Percentiles rank a stretch among this genome's conserved stretches.
phyloP scores from a whole-genome alignment of 345 rosid species.

The Aquilaria malaccensis region DNA sequence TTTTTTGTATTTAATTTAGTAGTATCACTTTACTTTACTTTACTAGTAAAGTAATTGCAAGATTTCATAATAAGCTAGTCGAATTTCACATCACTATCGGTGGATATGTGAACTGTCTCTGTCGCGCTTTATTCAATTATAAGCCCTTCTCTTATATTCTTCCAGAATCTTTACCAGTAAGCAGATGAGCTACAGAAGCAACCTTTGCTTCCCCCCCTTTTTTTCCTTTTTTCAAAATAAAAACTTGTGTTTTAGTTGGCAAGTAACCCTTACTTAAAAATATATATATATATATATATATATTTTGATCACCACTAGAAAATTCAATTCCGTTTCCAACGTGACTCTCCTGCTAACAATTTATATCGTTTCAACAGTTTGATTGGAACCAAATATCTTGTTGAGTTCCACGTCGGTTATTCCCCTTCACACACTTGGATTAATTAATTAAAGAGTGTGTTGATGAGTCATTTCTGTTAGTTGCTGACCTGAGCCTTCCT shows the following conservation, averaged over 20 bases:
- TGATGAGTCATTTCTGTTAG: background rate
- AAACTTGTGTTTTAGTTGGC: background rate
- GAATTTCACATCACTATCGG: too few species aligned
- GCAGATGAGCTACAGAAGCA: slow-evolving; percentile 12
- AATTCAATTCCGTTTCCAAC: background rate
- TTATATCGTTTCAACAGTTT: background rate
- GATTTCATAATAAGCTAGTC: too few species aligned
- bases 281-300: background rate
- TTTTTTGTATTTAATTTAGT: too few species aligned
- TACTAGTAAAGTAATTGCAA: too few species aligned
- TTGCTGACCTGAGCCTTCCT: background rate
- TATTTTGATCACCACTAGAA: background rate
- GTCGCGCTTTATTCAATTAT: background rate
- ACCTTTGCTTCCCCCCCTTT: background rate
- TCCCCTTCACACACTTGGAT: background rate
- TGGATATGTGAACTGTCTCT: background rate
- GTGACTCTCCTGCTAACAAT: background rate
- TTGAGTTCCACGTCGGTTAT: background rate
- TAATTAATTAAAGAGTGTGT: background rate
- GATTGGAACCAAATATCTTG: background rate
- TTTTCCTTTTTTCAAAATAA: background rate
- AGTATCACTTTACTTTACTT: too few species aligned
- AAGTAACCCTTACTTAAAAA: slow-evolving; percentile 6
- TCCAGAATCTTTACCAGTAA: background rate
- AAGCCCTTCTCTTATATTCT: background rate